These are phyloP conservation scores for Albifimbria verrucaria DNA, from an alignment of 2,329 filamentous ascomycete species.

Conservation along the genomic window DNA sequence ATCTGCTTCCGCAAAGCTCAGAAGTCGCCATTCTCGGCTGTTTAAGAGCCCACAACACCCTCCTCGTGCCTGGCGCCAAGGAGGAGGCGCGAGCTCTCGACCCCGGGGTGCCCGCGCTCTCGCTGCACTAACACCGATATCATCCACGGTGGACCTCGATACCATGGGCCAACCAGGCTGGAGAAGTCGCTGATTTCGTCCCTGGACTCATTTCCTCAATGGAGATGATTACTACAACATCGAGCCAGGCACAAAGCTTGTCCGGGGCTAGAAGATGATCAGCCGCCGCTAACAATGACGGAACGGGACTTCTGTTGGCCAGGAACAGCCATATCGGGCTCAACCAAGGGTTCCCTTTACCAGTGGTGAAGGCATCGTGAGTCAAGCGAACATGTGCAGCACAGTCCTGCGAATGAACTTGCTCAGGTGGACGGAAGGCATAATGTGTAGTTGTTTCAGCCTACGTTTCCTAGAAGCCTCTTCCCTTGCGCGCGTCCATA, in stretches of 20 bases:
- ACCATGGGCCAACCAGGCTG: no score
- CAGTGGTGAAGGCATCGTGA: no score
- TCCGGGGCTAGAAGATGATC: neutral
- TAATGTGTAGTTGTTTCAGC: neutral
- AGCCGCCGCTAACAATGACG: neutral
- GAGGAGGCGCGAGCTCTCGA: neutral
- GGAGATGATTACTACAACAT: neutral
- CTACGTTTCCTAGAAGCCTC: neutral
- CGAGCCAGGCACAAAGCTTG: neutral
- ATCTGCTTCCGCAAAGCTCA: constrained; percentile 17
- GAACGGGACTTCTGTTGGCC: neutral
- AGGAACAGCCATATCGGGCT: no score
- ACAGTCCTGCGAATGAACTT: no score
- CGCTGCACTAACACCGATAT: neutral
- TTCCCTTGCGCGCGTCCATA: neutral
- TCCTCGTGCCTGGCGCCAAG: neutral
- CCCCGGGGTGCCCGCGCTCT: neutral
- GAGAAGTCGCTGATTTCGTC: no score
- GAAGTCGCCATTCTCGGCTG: constrained; percentile 13
- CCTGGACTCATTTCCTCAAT: neutral
- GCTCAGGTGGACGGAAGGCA: no score
- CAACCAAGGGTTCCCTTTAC: no score
- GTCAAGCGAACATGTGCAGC: no score
- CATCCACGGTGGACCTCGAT: no score
- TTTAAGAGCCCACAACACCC: constrained; percentile 5